Percentiles rank a stretch among this genome's conserved stretches.
Evolutionary conservation across 495 filamentous ascomycete species (phyloP).

Genomic region (Neurospora terricola): DNA sequence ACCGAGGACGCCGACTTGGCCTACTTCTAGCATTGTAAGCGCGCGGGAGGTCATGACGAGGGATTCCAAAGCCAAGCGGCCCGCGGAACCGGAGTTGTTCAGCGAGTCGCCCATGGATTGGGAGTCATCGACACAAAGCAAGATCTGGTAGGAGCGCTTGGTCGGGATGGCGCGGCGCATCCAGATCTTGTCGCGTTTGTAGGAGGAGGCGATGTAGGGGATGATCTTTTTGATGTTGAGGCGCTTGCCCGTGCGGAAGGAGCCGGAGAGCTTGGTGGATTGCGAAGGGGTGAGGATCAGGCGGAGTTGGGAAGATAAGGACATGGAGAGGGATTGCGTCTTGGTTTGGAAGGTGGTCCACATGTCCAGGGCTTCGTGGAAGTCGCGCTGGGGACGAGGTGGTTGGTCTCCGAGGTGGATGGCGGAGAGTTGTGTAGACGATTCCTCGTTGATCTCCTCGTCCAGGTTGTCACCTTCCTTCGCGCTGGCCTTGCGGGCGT

Average conservation of each 20-base stretch:
- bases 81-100: constrained; percentile 46
- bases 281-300: constrained; percentile 90
- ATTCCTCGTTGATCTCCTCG: constrained; percentile 56
- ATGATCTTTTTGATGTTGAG: constrained; percentile 99
- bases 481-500: constrained; percentile 21
- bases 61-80: constrained; percentile 73
- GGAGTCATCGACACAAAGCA: constrained; percentile 94
- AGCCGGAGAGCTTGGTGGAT: constrained; percentile 91
- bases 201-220: constrained; percentile 91
- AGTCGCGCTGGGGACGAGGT: constrained; percentile 19
- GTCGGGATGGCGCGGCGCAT: constrained; percentile 85
- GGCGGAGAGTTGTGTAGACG: constrained; percentile 62
- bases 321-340: constrained; percentile 77
- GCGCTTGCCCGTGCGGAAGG: constrained; percentile 94
- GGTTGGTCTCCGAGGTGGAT: constrained; percentile 50
- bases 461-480: constrained; percentile 16
- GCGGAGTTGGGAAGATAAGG: constrained; percentile 84
- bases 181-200: constrained; percentile 99
- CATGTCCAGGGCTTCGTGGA: constrained; percentile 60
- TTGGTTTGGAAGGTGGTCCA: constrained; percentile 78
- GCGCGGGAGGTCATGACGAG: constrained; percentile 78
- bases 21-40: constrained; percentile 84
- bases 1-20: constrained; percentile 77
- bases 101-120: constrained; percentile 64
- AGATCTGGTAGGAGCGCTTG: constrained; percentile 91